Evolutionary conservation across 192 early-diverging fungal genomes (phyloP).

Genomic region (Backusella sp.): DNA sequence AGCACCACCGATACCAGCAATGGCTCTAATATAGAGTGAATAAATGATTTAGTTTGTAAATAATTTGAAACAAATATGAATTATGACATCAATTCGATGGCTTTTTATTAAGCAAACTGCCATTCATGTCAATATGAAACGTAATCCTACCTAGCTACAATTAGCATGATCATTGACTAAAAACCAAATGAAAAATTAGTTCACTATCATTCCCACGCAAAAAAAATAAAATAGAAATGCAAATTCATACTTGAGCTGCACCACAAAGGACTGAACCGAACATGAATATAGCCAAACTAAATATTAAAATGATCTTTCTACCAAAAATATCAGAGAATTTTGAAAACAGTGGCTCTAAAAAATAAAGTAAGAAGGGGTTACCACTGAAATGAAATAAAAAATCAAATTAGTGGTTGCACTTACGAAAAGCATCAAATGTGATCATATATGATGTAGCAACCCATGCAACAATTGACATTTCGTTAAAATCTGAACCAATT

Average conservation of each 20-base stretch:
- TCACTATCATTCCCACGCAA: not conserved
- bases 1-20: conserved; percentile 1
- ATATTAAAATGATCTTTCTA: conserved; percentile 65
- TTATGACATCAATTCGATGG: no score
- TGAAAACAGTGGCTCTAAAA: conserved; percentile 56
- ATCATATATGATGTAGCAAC: conserved; percentile 71
- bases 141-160: not conserved
- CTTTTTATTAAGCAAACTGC: no score
- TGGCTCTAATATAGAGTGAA: not conserved
- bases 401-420: not conserved
- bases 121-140: no score
- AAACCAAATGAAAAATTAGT: not conserved
- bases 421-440: conserved; percentile 36
- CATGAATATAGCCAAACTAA: conserved; percentile 73
- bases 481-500: conserved; percentile 68
- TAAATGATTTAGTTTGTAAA: no score
- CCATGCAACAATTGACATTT: conserved; percentile 69
- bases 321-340: conserved; percentile 85
- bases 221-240: not conserved
- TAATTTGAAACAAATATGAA: no score
- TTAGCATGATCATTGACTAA: conserved; percentile 6
- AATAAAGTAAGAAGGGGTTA: not conserved
- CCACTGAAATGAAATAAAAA: not conserved
- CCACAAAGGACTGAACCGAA: conserved; percentile 81
- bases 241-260: conserved; percentile 46